Evolutionary conservation across 768 basidiomycete genomes (phyloP), one percentile per base, ranked within the genome.

Genomic region (Cystofilobasidium macerans): DNA sequence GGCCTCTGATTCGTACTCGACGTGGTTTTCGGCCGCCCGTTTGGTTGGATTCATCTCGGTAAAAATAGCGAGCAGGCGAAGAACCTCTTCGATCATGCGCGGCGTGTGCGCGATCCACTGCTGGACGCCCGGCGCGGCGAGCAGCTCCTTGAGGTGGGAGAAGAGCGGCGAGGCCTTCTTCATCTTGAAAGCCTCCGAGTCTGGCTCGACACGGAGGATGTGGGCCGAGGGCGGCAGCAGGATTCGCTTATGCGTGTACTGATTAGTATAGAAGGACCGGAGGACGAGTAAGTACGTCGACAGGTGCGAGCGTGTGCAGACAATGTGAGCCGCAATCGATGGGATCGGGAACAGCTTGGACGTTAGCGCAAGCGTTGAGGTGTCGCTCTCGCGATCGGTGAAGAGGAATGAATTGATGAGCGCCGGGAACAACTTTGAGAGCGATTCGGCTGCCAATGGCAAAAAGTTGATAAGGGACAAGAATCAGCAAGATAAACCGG

Each of bases 121-220:
- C 69, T 91, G 88, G 4, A 93, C 89, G 20, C 67, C 70, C 4
- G 70, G 84, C 82, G 70, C 83, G 78, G 73, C 72, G 28, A 79
- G 83, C 35, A 98, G 81, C 75, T 93, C 89, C 71, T 86, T 86
- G 75, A 79, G 69, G 69, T 79, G 77, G 18, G 69, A 69, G 45
- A 97, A 94, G 56, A 98, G 84, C 2, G 89, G 88, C 85, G 92
- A 88, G 78, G 94, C 95, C 12, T 93, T 86, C 75, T 97, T 97
- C 22, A 88, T 89, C 76, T 88, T 87, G 83, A 95, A 95, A 0
- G 88, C 86, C 65, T 84, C 83, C 43, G 84, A 83, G 57, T 95
- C 93, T 45, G 89, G 86, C 67, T 93, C 88, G 61, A 95, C 75
- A 24, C 71, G 57, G 73, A 70, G 54, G 22, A 61, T 43, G 11